A percentile compares a stretch with the other conserved stretches of the same genome.
These are phyloP conservation scores for Colletotrichum neosansevieriae DNA, from an alignment of 2,329 filamentous ascomycete genomes.

Conservation along the genomic window DNA sequence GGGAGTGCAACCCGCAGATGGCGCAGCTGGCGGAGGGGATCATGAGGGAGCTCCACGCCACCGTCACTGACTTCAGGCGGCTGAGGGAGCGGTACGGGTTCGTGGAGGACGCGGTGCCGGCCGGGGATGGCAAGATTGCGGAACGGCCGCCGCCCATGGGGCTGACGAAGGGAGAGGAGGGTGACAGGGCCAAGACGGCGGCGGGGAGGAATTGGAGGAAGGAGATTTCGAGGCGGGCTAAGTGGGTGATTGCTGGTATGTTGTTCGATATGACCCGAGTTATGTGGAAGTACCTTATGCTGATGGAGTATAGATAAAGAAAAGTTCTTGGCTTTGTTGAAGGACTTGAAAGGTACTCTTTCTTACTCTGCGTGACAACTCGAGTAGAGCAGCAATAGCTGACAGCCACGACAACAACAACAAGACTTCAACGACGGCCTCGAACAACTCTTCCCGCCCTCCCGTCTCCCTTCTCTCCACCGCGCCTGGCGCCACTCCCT, in stretches of 20 bases:
- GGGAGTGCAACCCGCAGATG: slow-evolving; percentile 53
- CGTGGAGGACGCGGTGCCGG: slow-evolving; percentile 44
- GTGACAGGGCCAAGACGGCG: background rate
- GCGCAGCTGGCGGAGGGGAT: slow-evolving; percentile 55
- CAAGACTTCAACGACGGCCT: slow-evolving; percentile 61
- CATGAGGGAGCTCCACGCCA: slow-evolving; percentile 56
- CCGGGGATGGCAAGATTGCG: background rate
- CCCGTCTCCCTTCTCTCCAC: slow-evolving; percentile 56
- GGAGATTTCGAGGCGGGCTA: slow-evolving; percentile 53
- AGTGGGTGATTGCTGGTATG: slow-evolving; percentile 58
- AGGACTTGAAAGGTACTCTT: slow-evolving; percentile 54
- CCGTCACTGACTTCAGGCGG: slow-evolving; percentile 58
- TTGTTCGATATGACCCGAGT: background rate
- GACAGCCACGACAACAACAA: slow-evolving; percentile 4
- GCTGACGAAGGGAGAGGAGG: background rate
- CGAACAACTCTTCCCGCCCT: slow-evolving; percentile 59
- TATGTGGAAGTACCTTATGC: background rate
- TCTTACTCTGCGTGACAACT: too few species aligned
- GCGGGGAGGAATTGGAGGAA: slow-evolving; percentile 25
- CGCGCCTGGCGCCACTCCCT: slow-evolving; percentile 61
- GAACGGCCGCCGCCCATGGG: too few species aligned
- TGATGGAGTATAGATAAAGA: slow-evolving; percentile 53
- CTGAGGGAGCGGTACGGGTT: slow-evolving; percentile 58
- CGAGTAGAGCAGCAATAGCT: too few species aligned
- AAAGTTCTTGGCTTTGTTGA: slow-evolving; percentile 56